These are phyloP conservation scores for Nigrospora oryzae DNA, from an alignment of 2,329 filamentous ascomycete genomes.

Conservation along the genomic window DNA sequence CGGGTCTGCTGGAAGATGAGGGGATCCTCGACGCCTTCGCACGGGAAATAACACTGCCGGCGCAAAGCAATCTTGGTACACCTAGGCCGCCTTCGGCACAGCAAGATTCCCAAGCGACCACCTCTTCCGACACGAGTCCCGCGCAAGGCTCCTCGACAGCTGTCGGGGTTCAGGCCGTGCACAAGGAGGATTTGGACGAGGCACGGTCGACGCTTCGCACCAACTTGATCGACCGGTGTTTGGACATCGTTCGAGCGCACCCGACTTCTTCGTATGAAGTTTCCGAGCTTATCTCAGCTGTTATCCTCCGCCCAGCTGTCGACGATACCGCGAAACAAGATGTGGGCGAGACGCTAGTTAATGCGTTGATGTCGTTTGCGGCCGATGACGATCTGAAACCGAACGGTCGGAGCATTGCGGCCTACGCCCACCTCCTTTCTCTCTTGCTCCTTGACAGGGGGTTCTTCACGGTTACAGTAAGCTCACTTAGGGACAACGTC, in stretches of 20 bases:
- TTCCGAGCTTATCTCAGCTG: conserved; percentile 73
- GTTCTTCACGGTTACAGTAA: conserved; percentile 72
- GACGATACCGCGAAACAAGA: conserved; percentile 53
- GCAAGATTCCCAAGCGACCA: conserved; percentile 14
- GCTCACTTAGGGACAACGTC: conserved; percentile 70
- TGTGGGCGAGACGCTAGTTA: conserved; percentile 74
- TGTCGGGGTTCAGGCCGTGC: conserved; percentile 28
- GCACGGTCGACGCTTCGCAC: conserved; percentile 64
- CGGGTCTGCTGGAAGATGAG: conserved; percentile 15
- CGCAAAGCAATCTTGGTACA: no score
- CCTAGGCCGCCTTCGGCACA: conserved; percentile 10
- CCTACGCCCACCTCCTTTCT: conserved; percentile 86
- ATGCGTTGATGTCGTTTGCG: conserved; percentile 67
- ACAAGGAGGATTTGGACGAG: conserved; percentile 72
- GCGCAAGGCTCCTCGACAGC: conserved; percentile 7
- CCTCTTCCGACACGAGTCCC: conserved; percentile 13
- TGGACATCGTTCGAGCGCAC: conserved; percentile 84
- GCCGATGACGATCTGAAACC: conserved; percentile 55
- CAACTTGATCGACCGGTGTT: conserved; percentile 77
- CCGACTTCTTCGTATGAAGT: conserved; percentile 86
- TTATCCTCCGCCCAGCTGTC: conserved; percentile 51
- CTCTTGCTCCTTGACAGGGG: conserved; percentile 73
- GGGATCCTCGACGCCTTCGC: not conserved
- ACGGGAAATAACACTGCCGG: not conserved
- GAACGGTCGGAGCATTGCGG: conserved; percentile 58